Base-by-base conservation (phyloP, 2,329 filamentous ascomycete genomes). In the Colletotrichum musae region DNA sequence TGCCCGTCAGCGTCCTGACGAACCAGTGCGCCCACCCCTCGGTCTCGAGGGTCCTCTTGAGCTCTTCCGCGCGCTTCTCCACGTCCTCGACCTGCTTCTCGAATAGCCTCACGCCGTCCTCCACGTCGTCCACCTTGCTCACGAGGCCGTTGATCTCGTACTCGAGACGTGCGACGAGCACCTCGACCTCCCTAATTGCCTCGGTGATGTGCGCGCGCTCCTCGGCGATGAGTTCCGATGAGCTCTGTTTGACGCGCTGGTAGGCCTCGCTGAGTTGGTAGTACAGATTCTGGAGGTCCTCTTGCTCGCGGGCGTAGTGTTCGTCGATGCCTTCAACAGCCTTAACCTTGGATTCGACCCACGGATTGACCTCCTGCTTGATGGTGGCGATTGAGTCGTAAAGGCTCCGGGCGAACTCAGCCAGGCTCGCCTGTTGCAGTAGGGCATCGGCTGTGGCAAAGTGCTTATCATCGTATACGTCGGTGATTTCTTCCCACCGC, bases 101-200 rank as follows among this genome's bases (percentile, higher is more conserved):
- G 78, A 97, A 97, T 70, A 94, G 92, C 12, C 82, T 83, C 0
- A 97, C 89, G 1, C 93, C 93, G 70, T 94, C 92, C 76, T 97
- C 94, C 9, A 97, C 93, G 76, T 98, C 95, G 74, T 93, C 88
- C 10, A 97, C 92, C 75, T 94, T 94, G 56, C 91, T 90, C 57
- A 90, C 86, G n/a, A 98, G 83, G 16, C 91, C 90, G 69, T 92
- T 89, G 70, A 98, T 91, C 83, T 98, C 95, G 79, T 98, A 98
- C 75, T 98, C 95, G 64, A 98, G 85, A 80, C 95, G 95, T 21
- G 94, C 94, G 3, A 92, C 90, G 47, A 97, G 84, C 24, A 92
- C 88, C 77, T 97, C 94, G 15, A 98, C 86, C 72, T 96, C 93
- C 78, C 92, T 92, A 70, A 94, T 84, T 16, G 87, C 87, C 76